Conservation (phyloP, 2,329 filamentous ascomycete genomes). For the Fusarium graminum region DNA sequence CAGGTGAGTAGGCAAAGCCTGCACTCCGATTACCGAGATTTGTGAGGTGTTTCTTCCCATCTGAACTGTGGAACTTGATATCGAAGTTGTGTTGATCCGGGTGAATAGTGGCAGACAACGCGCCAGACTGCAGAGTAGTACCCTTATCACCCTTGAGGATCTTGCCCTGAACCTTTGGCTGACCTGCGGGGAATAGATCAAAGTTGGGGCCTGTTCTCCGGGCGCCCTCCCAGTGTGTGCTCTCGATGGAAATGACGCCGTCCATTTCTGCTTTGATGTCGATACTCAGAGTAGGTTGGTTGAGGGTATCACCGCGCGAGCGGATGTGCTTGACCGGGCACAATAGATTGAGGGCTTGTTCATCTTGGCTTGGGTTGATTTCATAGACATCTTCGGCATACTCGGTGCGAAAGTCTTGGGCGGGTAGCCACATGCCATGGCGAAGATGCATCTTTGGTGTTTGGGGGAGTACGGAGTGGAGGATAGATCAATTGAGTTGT, state of each 20-base stretch:
- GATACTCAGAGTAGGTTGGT: constrained; percentile 65
- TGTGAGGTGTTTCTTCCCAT: constrained; percentile 55
- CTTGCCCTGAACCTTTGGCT: constrained; percentile 48
- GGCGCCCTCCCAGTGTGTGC: constrained; percentile 57
- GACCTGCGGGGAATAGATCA: constrained; percentile 56
- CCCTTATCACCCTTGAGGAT: constrained; percentile 52
- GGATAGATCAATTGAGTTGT: constrained; percentile 21
- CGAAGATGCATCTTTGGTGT: constrained; percentile 51
- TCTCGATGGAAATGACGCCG: constrained; percentile 57
- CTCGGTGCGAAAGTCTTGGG: constrained; percentile 70
- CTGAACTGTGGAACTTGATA: constrained; percentile 56
- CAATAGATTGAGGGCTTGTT: constrained; percentile 64
- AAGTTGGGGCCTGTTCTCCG: constrained; percentile 56
- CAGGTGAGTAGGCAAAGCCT: constrained; percentile 55
- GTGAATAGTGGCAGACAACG: constrained; percentile 54
- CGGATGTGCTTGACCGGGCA: constrained; percentile 68
- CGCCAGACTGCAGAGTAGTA: constrained; percentile 54
- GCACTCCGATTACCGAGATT: constrained; percentile 57
- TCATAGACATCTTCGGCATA: constrained; percentile 75
- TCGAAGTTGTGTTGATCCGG: constrained; percentile 55
- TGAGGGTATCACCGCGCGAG: constrained; percentile 67
- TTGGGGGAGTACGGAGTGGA: neutral
- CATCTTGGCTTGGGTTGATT: constrained; percentile 59
- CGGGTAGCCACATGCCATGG: constrained; percentile 71
- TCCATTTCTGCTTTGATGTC: constrained; percentile 56